phyloP scores from a whole-genome alignment of 495 filamentous ascomycete species.

The Lentithecium fluviatile region DNA sequence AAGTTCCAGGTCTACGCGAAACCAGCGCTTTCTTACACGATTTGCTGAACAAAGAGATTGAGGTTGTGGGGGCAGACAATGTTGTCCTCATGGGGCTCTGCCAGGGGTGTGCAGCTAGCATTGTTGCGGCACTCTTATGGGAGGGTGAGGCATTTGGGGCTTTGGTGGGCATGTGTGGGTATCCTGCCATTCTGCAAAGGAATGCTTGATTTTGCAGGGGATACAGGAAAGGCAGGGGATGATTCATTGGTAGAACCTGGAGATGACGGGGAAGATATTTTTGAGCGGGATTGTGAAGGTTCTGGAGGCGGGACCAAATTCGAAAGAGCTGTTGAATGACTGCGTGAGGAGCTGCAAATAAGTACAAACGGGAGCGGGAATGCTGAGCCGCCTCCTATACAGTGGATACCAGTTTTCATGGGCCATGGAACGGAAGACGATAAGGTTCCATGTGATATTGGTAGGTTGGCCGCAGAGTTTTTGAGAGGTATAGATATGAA shows the following conservation, averaged over 20 bases:
- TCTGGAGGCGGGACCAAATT: conserved; percentile 1
- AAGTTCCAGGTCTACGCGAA: conserved; percentile 48
- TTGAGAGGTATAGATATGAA: conserved; percentile 47
- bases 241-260: conserved; percentile 1
- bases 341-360: conserved; percentile 23
- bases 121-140: conserved; percentile 26
- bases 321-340: conserved; percentile 1
- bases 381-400: conserved; percentile 8
- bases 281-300: conserved; percentile 15
- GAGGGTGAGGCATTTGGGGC: conserved; percentile 42
- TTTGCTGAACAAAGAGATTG: conserved; percentile 46
- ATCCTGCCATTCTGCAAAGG: conserved; percentile 52
- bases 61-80: conserved; percentile 43
- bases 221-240: conserved; percentile 12
- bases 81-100: conserved; percentile 56
- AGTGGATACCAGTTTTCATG: conserved; percentile 50
- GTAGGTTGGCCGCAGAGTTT: conserved; percentile 45
- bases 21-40: conserved; percentile 45
- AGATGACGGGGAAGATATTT: no score
- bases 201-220: conserved; percentile 38
- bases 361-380: neutral
- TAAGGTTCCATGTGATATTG: conserved; percentile 50
- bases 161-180: conserved; percentile 57
- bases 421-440: conserved; percentile 55
- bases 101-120: conserved; percentile 54